Percentiles rank a stretch among this genome's conserved stretches.
Evolutionary conservation across 345 rosid species (phyloP).

Genomic region (Corchorus olitorius): DNA sequence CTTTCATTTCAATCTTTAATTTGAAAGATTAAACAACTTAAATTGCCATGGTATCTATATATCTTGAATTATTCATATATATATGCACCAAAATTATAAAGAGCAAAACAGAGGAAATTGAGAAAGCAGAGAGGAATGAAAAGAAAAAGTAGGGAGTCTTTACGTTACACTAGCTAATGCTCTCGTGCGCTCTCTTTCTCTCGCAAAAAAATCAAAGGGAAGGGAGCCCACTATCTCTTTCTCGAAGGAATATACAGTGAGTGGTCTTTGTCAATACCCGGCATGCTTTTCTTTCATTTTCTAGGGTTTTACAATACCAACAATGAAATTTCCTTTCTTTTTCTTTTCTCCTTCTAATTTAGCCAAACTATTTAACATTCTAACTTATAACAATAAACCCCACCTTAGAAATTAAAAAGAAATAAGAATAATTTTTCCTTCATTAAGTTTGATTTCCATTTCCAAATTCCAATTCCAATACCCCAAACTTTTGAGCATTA

Average conservation of each 20-base stretch:
- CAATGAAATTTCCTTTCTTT: neutral
- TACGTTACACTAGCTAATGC: conserved; percentile 25
- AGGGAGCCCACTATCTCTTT: conserved; percentile 47
- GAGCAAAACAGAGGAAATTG: neutral
- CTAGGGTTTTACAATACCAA: conserved; percentile 51
- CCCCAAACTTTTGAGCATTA: too few relatives aligned
- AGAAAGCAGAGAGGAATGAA: conserved; percentile 18
- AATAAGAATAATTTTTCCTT: too few relatives aligned
- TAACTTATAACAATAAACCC: too few relatives aligned
- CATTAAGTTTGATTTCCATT: too few relatives aligned
- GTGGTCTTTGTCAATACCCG: conserved; percentile 53
- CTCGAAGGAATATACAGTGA: conserved; percentile 71
- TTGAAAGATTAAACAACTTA: neutral
- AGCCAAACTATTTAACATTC: neutral
- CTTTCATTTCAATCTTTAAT: too few relatives aligned
- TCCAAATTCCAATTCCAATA: too few relatives aligned
- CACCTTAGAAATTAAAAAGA: too few relatives aligned
- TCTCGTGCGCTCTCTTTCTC: conserved; percentile 12
- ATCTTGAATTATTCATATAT: too few relatives aligned
- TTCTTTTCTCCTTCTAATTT: neutral
- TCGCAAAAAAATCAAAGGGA: too few relatives aligned
- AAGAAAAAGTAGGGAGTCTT: conserved; percentile 38
- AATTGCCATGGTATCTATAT: too few relatives aligned
- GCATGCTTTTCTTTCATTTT: conserved; percentile 51
- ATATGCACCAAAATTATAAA: too few relatives aligned